These are phyloP conservation scores for Nicotiana tomentosiformis DNA, from an alignment of 257 asterid genomes.

Conservation along the genomic window DNA sequence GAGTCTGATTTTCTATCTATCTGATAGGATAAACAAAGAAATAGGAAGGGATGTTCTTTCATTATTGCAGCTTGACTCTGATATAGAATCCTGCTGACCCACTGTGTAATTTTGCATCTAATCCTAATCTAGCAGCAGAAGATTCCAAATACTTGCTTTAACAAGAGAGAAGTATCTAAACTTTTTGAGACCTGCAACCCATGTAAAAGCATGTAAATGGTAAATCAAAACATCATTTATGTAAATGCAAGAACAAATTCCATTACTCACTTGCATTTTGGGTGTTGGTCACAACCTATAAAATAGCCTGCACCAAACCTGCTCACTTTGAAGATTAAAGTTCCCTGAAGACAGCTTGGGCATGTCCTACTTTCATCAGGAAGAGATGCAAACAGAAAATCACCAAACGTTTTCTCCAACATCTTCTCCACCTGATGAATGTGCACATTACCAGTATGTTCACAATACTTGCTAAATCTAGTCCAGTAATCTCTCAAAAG, in stretches of 20 bases:
- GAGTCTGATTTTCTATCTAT: no score
- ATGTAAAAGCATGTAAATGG: neutral
- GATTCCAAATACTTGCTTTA: neutral
- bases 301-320: constrained; percentile 86
- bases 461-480: constrained; percentile 82
- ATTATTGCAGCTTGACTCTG: no score
- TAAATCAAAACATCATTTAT: neutral
- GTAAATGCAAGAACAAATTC: neutral
- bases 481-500: constrained; percentile 91
- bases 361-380: constrained; percentile 65
- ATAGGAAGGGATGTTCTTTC: no score
- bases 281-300: constrained; percentile 95
- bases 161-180: neutral
- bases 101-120: neutral
- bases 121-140: neutral
- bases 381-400: constrained; percentile 66
- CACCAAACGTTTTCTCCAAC: constrained; percentile 76
- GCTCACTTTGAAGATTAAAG: constrained; percentile 83
- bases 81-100: neutral
- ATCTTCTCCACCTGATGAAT: constrained; percentile 92
- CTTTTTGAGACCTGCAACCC: neutral
- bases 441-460: constrained; percentile 50
- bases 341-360: constrained; percentile 78
- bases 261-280: constrained; percentile 79
- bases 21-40: no score